Evolutionary conservation across 2,329 filamentous ascomycete species (phyloP).

Genomic region (Fusarium pseudonygamai): DNA sequence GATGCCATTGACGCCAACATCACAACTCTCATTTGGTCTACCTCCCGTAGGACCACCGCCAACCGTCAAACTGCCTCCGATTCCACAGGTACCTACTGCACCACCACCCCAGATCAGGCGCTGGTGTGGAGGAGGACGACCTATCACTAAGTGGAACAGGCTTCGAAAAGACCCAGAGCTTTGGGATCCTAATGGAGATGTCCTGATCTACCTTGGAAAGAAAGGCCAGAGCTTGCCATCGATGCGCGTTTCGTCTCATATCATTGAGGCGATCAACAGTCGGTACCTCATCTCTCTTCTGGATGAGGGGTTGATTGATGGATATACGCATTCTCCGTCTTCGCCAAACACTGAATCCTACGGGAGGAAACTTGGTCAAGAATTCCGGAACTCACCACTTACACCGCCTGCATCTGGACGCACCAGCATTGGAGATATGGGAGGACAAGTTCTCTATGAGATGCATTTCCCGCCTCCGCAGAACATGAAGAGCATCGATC

Average conservation of each 20-base stretch:
- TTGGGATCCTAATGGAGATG: conserved; percentile 70
- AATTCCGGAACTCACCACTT: conserved; percentile 23
- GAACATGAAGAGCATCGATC: conserved; percentile 57
- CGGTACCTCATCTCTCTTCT: conserved; percentile 62
- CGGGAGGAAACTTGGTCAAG: conserved; percentile 44
- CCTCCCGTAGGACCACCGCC: conserved; percentile 51
- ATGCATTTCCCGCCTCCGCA: conserved; percentile 70
- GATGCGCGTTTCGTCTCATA: conserved; percentile 66
- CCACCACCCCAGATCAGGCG: conserved; percentile 56
- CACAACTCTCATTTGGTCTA: conserved; percentile 28
- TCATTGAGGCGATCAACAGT: conserved; percentile 67
- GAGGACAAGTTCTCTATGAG: conserved; percentile 68
- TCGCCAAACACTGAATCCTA: conserved; percentile 54
- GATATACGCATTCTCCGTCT: conserved; percentile 49
- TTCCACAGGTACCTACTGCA: conserved; percentile 45
- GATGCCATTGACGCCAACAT: conserved; percentile 33
- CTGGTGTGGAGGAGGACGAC: conserved; percentile 61
- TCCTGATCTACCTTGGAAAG: conserved; percentile 64
- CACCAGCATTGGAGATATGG: conserved; percentile 46
- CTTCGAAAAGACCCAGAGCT: conserved; percentile 67
- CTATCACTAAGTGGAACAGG: conserved; percentile 65
- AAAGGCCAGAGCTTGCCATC: conserved; percentile 59
- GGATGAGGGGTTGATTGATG: conserved; percentile 62
- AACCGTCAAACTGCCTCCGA: conserved; percentile 53
- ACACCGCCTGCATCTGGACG: conserved; percentile 56